Base-by-base conservation (phyloP, 169 alveolate genomes). In the Plasmodium cynomolgi region DNA sequence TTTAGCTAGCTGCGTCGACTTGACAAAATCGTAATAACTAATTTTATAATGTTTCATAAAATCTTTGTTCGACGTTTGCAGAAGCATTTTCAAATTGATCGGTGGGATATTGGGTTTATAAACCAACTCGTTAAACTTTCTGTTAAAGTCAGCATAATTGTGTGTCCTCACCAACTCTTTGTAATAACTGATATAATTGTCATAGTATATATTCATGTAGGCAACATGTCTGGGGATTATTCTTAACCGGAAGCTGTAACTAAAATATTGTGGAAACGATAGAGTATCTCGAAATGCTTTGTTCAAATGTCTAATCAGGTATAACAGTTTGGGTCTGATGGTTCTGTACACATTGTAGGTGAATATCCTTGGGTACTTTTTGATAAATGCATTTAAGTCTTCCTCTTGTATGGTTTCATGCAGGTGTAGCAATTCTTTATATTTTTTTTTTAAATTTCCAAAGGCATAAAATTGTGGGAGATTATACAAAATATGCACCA, bases 151-250 rank as follows among this genome's bases (percentile, higher is more conserved):
- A 6, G 58, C 85, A 72, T 91, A 91, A 77, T 75, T 91, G 83
- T 91, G 84, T 73, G 50, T 91, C 83, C 47, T 81, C 26, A 91
- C 37, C 17, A 91, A 62, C 77, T 82, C 95, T 23, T 91, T 81
- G 44, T 91, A 91, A 72, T 72, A 91, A 23, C 84, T 74, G 81
- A 94, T 94, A 84, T 95, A 95, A 39, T 96, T 93, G 23, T 81
- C 84, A 95, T 96, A 96, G 33, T 54, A 79, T 33, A 75, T 44
- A 84, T 85, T 96, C 98, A 96, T 96, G 68, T 94, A 79, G 1
- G 97, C 96, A 31, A 95, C 47, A 44, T 96, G 98, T 62, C 98
- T 56, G 3, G 98, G 98, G 29, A 96, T 93, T 71, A 96, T 96
- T 79, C 98, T 90, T 90, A 95, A 96, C 29, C 96, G 84, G 71